phyloP scores from a whole-genome alignment of 2,329 filamentous ascomycete genomes.

The Penicillium sp. region DNA sequence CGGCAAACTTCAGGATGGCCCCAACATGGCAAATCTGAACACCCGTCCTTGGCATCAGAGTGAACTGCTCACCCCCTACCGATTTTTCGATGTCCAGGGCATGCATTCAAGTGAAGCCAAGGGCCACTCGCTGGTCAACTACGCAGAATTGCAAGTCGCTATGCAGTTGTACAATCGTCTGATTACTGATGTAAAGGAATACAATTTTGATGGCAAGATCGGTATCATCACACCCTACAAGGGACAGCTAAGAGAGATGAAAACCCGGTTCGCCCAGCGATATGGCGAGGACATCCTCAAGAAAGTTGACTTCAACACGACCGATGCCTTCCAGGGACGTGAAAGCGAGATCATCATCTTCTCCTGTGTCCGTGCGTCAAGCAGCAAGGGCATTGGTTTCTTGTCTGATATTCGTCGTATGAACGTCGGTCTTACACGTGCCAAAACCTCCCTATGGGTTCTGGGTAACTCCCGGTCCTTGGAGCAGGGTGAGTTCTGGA shows the following conservation, averaged over 20 bases:
- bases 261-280: constrained; percentile 66
- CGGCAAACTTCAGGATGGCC: constrained; percentile 78
- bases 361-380: constrained; percentile 88
- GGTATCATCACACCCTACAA: constrained; percentile 99
- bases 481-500: constrained; percentile 87
- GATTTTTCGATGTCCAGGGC: constrained; percentile 95
- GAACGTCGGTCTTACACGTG: constrained; percentile 97
- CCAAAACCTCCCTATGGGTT: constrained; percentile 95
- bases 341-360: constrained; percentile 99
- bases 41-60: constrained; percentile 82
- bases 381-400: constrained; percentile 90
- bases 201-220: constrained; percentile 77
- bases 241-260: constrained; percentile 80
- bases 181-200: constrained; percentile 65
- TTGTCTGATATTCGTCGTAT: constrained; percentile 97
- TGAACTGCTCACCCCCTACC: constrained; percentile 80
- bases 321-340: constrained; percentile 94
- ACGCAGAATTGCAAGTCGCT: constrained; percentile 81
- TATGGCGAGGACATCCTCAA: constrained; percentile 76
- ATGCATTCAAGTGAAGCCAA: constrained; percentile 76
- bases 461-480: constrained; percentile 88
- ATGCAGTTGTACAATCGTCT: constrained; percentile 81
- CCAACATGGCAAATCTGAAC: constrained; percentile 74
- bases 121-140: constrained; percentile 87
- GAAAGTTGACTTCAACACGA: constrained; percentile 95